A percentile compares a stretch with the other conserved stretches of the same genome.
phyloP scores from a whole-genome alignment of 495 filamentous ascomycete species.

The Hyaloscypha hepaticicola region DNA sequence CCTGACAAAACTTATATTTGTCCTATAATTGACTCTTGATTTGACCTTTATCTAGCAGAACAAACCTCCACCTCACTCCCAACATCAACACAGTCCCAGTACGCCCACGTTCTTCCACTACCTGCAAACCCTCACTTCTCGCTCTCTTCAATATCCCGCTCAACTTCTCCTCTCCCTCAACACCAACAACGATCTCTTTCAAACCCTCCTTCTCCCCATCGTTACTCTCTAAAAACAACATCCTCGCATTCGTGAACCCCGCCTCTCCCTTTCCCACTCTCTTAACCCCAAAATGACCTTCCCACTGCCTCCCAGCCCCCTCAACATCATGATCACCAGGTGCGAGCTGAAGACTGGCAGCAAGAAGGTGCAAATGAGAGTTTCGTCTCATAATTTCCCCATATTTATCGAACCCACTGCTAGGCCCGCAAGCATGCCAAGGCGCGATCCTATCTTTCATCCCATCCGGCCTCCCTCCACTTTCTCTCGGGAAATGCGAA shows the following conservation, averaged over 20 bases:
- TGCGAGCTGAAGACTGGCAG: constrained; percentile 2
- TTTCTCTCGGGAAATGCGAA: constrained; percentile 7
- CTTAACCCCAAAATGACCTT: constrained; percentile 11
- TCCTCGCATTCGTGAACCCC: constrained; percentile 15
- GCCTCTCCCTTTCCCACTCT: neutral
- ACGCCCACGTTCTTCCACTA: constrained; percentile 15
- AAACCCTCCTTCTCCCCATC: constrained; percentile 19
- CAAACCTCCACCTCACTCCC: neutral
- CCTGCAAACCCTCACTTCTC: constrained; percentile 6
- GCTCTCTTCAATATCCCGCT: constrained; percentile 16
- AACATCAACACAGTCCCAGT: constrained; percentile 7
- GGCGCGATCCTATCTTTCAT: constrained; percentile 15
- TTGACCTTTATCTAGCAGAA: neutral
- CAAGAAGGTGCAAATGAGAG: constrained; percentile 10
- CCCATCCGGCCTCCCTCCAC: constrained; percentile 4
- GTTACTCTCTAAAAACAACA: constrained; percentile 10
- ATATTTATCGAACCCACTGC: neutral
- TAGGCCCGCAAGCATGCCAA: constrained; percentile 22
- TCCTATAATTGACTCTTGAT: neutral
- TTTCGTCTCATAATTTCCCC: constrained; percentile 11
- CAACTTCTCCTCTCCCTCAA: constrained; percentile 16
- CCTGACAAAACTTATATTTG: neutral
- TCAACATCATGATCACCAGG: constrained; percentile 15
- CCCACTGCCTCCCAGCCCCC: constrained; percentile 22
- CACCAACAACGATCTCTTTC: constrained; percentile 15